phyloP scores from a whole-genome alignment of 805 yeast species.

The Metschnikowia gruessii region DNA sequence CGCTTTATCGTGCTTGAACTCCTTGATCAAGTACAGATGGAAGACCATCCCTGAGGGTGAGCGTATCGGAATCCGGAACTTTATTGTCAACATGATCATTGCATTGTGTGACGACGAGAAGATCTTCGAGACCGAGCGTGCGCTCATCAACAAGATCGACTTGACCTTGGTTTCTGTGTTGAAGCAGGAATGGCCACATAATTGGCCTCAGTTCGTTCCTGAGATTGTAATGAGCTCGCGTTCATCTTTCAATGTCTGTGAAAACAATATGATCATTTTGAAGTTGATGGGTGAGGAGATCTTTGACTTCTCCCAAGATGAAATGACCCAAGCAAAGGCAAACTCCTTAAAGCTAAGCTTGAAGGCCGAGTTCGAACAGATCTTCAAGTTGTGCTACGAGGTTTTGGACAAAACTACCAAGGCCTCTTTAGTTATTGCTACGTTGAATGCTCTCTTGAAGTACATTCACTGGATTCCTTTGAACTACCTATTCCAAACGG shows the following conservation, averaged over 20 bases:
- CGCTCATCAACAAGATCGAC: conserved; percentile 89
- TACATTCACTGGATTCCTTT: conserved; percentile 95
- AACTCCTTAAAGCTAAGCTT: conserved; percentile 75
- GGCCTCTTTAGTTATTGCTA: conserved; percentile 78
- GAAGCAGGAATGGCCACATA: conserved; percentile 98
- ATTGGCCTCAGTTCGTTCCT: conserved; percentile 97
- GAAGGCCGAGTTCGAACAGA: conserved; percentile 88
- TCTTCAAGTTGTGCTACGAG: conserved; percentile 89
- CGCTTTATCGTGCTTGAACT: conserved; percentile 86
- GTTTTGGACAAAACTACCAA: conserved; percentile 87
- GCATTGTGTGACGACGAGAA: conserved; percentile 82
- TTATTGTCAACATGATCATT: conserved; percentile 90
- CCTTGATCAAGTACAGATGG: conserved; percentile 90
- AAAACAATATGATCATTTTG: conserved; percentile 92
- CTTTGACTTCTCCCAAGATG: conserved; percentile 92
- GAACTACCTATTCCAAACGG: conserved; percentile 86
- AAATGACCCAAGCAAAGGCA: conserved; percentile 95
- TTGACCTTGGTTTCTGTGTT: conserved; percentile 89
- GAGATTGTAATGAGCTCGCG: conserved; percentile 84
- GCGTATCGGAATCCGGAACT: conserved; percentile 89
- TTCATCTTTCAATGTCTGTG: conserved; percentile 89
- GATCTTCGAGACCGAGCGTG: conserved; percentile 65
- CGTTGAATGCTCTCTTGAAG: conserved; percentile 75
- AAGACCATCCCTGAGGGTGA: conserved; percentile 86
- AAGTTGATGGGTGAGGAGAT: conserved; percentile 91